These are phyloP conservation scores for Moesziomyces aphidis DNA, from an alignment of 1,284 basidiomycete species.

Conservation along the genomic window DNA sequence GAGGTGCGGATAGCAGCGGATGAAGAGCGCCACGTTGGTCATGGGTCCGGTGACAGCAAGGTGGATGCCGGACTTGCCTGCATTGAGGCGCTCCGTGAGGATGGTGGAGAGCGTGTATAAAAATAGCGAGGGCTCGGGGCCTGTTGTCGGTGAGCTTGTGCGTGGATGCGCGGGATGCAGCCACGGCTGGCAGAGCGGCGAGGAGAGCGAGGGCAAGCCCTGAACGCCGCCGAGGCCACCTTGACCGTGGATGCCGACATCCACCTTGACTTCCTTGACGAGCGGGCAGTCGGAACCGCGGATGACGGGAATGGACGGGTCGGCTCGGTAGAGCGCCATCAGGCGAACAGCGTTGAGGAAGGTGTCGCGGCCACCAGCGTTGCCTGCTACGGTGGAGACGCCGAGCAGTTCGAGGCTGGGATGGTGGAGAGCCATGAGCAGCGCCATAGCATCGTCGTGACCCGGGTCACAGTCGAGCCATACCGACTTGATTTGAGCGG, in stretches of 20 bases:
- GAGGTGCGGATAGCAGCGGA: slow-evolving; percentile 52
- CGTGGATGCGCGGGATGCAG: slow-evolving; percentile 25
- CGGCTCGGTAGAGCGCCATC: slow-evolving; percentile 48
- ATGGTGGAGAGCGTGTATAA: slow-evolving; percentile 65
- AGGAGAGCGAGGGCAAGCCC: slow-evolving; percentile 42
- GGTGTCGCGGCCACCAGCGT: slow-evolving; percentile 52
- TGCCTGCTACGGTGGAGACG: slow-evolving; percentile 58
- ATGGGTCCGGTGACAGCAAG: slow-evolving; percentile 60
- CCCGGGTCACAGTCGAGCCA: slow-evolving; percentile 63
- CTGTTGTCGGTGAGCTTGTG: slow-evolving; percentile 39
- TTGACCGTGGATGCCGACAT: slow-evolving; percentile 58
- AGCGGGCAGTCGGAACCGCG: slow-evolving; percentile 58
- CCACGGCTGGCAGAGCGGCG: slow-evolving; percentile 39
- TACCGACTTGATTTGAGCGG: slow-evolving; percentile 35
- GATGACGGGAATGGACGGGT: slow-evolving; percentile 44
- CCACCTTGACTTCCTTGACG: slow-evolving; percentile 41
- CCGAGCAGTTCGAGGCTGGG: slow-evolving; percentile 54
- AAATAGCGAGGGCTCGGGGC: slow-evolving; percentile 44
- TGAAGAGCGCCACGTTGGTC: slow-evolving; percentile 61
- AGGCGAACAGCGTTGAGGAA: slow-evolving; percentile 55
- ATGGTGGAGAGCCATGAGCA: slow-evolving; percentile 55
- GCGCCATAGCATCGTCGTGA: slow-evolving; percentile 60
- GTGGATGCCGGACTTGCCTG: slow-evolving; percentile 41
- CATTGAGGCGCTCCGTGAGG: slow-evolving; percentile 68
- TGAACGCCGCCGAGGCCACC: slow-evolving; percentile 60